Evolutionary conservation across 176 grass and related monocot genomes (phyloP), one percentile per base, ranked within the genome.

Genomic region (Triticum timopheevii): DNA sequence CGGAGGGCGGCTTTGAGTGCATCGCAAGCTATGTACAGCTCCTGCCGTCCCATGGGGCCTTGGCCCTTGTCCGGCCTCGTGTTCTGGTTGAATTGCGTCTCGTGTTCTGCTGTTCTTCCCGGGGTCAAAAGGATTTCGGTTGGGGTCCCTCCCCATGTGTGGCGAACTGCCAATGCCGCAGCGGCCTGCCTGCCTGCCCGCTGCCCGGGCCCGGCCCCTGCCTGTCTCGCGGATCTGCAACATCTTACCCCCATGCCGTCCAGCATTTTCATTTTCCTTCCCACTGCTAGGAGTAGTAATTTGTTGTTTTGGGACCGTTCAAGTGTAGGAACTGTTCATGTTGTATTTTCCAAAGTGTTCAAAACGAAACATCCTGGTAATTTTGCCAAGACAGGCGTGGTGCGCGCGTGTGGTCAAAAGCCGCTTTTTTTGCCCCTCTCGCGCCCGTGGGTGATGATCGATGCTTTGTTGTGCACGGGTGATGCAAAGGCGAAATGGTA

Each of bases 1-100:
- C 5, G 61, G 50, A 22, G 62, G 44, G 54, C 8, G 65, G 59
- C 45, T 84, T 87, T 87, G 89, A 87, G 89, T 87, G 76, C 68
- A 73, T 38, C 82, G 19, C 76, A 91, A 67, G 88, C 68, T 24
- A 76, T 80, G 42, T 66, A 35, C 54, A 15, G 54, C 82, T 0
- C 5, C 33, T 15, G 25, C 50, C 50, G 50, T 54, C 6, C 50
- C 42, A 45, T 45, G 42, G 42, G 42, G 42, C 11, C 22, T 12
- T 17, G 49, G 50, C 31, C 40, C 71, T 1, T 17, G 71, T 17
- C 72, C 72, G 42, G 56, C 65, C 76, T 76, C 16, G 76, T 79
- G 56, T 17, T 54, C 24, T 0, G 11, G 39, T 59, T 80, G 36
- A 31, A 19, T 76, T 59, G 30, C 7, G 17, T 59, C 56, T 59